phyloP scores from a whole-genome alignment of 768 basidiomycete species.

The Termitomyces sp. region DNA sequence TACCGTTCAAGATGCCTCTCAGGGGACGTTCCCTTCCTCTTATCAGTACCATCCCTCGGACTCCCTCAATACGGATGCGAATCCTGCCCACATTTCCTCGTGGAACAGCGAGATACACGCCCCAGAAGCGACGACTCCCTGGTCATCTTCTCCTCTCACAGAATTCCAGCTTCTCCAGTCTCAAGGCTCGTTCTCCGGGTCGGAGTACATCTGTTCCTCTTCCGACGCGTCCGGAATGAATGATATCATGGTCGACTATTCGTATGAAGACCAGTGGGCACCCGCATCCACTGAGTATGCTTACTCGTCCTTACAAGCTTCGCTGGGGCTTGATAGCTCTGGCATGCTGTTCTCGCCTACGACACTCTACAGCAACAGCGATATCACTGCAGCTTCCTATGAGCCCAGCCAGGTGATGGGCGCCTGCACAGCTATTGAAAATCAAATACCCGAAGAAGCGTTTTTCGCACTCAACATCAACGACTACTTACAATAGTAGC shows the following conservation, averaged over 20 bases:
- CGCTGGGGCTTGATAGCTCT: constrained; percentile 1
- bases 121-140: constrained; percentile 1
- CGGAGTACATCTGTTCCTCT: neutral
- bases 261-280: constrained; percentile 3
- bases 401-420: constrained; percentile 7
- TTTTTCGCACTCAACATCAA: constrained; percentile 22
- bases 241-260: neutral
- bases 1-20: constrained; percentile 10
- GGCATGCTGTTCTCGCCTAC: constrained; percentile 4
- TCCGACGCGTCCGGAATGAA: neutral
- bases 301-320: neutral
- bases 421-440: neutral
- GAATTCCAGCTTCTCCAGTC: neutral
- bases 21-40: neutral
- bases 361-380: neutral
- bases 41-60: constrained; percentile 2
- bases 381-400: neutral
- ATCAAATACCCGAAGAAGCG: constrained; percentile 14
- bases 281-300: neutral
- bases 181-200: neutral
- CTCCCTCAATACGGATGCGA: constrained; percentile 4
- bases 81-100: constrained; percentile 24
- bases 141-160: constrained; percentile 6
- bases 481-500: constrained; percentile 17
- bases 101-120: constrained; percentile 30